Evolutionary conservation across 1,284 basidiomycete species (phyloP).

Genomic region (Irpex sp.): DNA sequence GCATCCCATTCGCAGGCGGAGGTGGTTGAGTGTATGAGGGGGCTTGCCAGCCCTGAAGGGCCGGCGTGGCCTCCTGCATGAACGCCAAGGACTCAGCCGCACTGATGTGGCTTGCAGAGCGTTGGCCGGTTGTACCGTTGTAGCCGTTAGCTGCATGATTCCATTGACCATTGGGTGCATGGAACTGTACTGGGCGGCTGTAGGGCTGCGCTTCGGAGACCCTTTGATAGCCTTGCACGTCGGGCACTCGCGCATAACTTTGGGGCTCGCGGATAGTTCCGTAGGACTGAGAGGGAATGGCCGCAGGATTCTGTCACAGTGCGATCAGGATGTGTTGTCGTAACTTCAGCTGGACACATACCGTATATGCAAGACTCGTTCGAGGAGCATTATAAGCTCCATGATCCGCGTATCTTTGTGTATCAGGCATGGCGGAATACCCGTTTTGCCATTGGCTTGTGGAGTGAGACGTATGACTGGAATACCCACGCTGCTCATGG

Average conservation of each 20-base stretch:
- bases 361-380: neutral
- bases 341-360: neutral
- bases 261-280: neutral
- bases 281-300: slow-evolving; percentile 1
- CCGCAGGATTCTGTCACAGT: neutral
- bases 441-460: neutral
- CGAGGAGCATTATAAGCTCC: neutral
- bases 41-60: neutral
- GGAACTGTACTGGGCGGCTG: neutral
- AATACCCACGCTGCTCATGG: slow-evolving; percentile 43
- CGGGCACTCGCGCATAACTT: neutral
- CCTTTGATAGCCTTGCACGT: neutral
- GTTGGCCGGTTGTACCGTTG: neutral
- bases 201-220: neutral
- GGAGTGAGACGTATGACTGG: slow-evolving; percentile 12
- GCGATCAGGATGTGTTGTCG: neutral
- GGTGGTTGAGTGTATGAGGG: neutral
- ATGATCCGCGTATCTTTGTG: neutral
- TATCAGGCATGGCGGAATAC: neutral
- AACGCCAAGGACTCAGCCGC: slow-evolving; percentile 13
- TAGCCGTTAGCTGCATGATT: neutral
- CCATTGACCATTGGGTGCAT: slow-evolving; percentile 4
- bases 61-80: slow-evolving; percentile 6
- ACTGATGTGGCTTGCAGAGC: slow-evolving; percentile 6
- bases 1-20: neutral